Evolutionary conservation across 768 basidiomycete genomes (phyloP), one percentile per base, ranked within the genome.

Genomic region (Coprinellus aureogranulatus): DNA sequence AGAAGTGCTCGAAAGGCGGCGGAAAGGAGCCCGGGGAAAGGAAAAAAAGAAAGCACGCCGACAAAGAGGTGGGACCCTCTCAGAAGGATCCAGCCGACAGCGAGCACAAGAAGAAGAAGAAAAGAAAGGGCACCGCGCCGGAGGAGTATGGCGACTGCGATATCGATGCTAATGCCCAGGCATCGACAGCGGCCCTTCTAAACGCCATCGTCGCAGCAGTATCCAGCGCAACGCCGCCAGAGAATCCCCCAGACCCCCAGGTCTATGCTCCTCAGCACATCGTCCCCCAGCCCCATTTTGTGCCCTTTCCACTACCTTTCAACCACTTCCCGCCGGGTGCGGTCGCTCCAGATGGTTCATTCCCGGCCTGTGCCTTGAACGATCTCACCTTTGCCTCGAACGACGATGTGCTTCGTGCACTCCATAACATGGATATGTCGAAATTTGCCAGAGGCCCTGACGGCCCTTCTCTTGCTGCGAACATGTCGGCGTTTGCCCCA

Each of bases 401-500:
- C 64, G 89, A 91, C 48, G 87, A 90, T 58, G 81, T 92, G 44
- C 72, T 91, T 39, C 87, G 85, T 31, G 84, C 84, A 11, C 70
- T 92, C 49, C 89, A 90, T 66, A 84, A 87, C 48, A 74, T 90
- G 59, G 90, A 92, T 62, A 75, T 87, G 55, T 78, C 86, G 53
- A 89, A 85, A 72, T 82, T 91, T 6, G 55, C 82, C 87, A 0
- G 79, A 75, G 54, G 86, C 85, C 12, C 75, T 91, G 57, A 86
- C 83, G 67, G 80, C 81, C 34, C 9, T 72, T 90, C 1, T 82
- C 82, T 11, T 87, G 87, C 31, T 11, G 72, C 77, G 18, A 78
- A 72, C 57, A 63, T 69, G 20, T 44, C 41, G 16, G 41, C 41
- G 23, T 37, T 51, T n/a, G 31, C 30, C 18, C 67, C 73, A 55